These are phyloP conservation scores for Amanita pseudoporphyria DNA, from an alignment of 768 basidiomycete species.

Conservation along the genomic window DNA sequence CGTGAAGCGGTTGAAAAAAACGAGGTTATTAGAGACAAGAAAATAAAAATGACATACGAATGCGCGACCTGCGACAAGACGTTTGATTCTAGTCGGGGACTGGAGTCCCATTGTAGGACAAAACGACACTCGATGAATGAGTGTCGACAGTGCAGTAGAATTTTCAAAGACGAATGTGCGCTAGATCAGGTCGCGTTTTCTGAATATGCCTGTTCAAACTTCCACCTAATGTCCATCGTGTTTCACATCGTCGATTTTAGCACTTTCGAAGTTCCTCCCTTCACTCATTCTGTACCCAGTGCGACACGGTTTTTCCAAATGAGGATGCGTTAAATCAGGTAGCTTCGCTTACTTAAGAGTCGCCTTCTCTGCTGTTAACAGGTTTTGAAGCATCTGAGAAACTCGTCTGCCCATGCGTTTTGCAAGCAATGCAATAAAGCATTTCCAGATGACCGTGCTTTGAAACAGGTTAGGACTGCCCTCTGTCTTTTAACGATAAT, in stretches of 20 bases:
- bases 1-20: neutral
- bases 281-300: neutral
- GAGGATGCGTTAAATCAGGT: neutral
- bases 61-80: slow-evolving; percentile 1
- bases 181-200: neutral
- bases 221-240: neutral
- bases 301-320: neutral
- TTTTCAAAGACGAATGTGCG: slow-evolving; percentile 1
- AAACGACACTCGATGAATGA: neutral
- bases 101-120: slow-evolving; percentile 1
- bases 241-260: neutral
- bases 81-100: neutral
- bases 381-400: neutral
- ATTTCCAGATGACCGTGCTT: neutral
- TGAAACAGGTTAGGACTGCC: neutral
- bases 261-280: neutral
- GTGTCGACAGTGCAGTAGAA: neutral
- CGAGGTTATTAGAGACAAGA: neutral
- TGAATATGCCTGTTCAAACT: neutral
- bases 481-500: no score
- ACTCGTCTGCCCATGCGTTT: neutral
- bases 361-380: neutral
- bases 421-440: neutral
- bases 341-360: neutral
- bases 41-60: slow-evolving; percentile 1